These are phyloP conservation scores for Fomitopsis pinicola DNA, from an alignment of 1,284 basidiomycete genomes.

Conservation along the genomic window DNA sequence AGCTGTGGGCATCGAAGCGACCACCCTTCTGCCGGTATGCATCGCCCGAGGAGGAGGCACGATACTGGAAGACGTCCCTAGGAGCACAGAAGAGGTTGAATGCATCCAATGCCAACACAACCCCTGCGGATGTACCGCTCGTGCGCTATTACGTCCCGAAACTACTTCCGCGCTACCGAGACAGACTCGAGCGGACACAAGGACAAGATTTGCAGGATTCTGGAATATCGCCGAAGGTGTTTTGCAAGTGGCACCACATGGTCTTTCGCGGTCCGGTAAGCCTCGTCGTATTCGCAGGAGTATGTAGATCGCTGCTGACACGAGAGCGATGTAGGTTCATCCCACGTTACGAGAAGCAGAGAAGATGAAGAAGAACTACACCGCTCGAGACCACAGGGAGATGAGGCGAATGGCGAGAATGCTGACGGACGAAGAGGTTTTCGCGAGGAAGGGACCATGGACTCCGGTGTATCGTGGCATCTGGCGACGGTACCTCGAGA, in stretches of 20 bases:
- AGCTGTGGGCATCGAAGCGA: background rate
- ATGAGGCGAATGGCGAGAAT: conserved; percentile 34
- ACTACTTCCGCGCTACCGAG: conserved; percentile 20
- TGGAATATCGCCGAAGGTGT: conserved; percentile 25
- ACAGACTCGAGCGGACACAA: conserved; percentile 3
- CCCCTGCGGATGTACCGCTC: conserved; percentile 14
- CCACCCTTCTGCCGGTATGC: conserved; percentile 1
- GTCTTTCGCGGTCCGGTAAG: conserved; percentile 34
- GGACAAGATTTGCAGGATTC: conserved; percentile 16
- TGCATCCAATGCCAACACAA: conserved; percentile 15
- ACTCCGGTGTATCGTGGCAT: conserved; percentile 25
- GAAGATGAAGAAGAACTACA: conserved; percentile 28
- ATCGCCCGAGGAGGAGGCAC: conserved; percentile 10
- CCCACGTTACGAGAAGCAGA: conserved; percentile 28
- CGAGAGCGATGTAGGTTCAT: conserved; percentile 22
- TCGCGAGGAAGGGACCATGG: conserved; percentile 13
- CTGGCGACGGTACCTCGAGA: conserved; percentile 33
- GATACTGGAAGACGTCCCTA: conserved; percentile 15
- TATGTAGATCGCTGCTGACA: background rate
- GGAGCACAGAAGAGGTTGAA: background rate
- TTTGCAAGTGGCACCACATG: conserved; percentile 40
- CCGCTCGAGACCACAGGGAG: conserved; percentile 32
- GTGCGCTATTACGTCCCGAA: conserved; percentile 24
- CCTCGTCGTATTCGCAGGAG: background rate
- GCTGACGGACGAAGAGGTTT: conserved; percentile 28